These are phyloP conservation scores for Gossypium schwendimanii DNA, from an alignment of 441 rosid genomes.

Conservation along the genomic window DNA sequence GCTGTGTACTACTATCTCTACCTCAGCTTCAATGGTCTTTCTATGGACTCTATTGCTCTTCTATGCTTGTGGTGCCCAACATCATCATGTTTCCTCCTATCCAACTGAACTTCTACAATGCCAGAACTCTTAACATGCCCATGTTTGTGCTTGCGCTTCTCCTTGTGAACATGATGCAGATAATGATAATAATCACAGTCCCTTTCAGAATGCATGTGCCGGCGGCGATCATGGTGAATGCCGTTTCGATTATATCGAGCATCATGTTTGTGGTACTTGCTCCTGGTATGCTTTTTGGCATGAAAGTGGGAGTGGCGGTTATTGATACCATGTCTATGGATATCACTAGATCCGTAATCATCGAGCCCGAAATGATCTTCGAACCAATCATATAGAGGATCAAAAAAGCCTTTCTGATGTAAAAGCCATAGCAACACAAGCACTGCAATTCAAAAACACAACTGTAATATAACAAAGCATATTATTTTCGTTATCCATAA, in stretches of 20 bases:
- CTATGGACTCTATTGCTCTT: slow-evolving; percentile 23
- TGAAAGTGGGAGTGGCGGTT: slow-evolving; percentile 16
- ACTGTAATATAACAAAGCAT: background rate
- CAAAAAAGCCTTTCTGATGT: slow-evolving; percentile 82
- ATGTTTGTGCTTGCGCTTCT: slow-evolving; percentile 40
- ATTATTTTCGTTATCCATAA: background rate
- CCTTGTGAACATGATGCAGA: slow-evolving; percentile 61
- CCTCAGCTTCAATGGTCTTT: slow-evolving; percentile 17
- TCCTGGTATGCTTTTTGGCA: slow-evolving; percentile 26
- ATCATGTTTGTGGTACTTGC: slow-evolving; percentile 40
- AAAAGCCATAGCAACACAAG: slow-evolving; percentile 75
- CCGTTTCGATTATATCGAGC: slow-evolving; percentile 28
- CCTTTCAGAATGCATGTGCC: slow-evolving; percentile 37
- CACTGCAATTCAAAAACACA: slow-evolving; percentile 37
- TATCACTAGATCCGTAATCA: slow-evolving; percentile 16
- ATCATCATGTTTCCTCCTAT: slow-evolving; percentile 24
- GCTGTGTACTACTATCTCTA: background rate
- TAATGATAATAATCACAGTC: slow-evolving; percentile 38
- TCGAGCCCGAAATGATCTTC: slow-evolving; percentile 50
- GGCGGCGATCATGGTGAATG: slow-evolving; percentile 25
- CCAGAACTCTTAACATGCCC: slow-evolving; percentile 32
- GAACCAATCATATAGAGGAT: slow-evolving; percentile 80
- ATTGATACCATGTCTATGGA: slow-evolving; percentile 14
- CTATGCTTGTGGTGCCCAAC: slow-evolving; percentile 28
- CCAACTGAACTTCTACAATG: slow-evolving; percentile 21